These are phyloP conservation scores for Candida germanica DNA, from an alignment of 805 yeast genomes.

Conservation along the genomic window DNA sequence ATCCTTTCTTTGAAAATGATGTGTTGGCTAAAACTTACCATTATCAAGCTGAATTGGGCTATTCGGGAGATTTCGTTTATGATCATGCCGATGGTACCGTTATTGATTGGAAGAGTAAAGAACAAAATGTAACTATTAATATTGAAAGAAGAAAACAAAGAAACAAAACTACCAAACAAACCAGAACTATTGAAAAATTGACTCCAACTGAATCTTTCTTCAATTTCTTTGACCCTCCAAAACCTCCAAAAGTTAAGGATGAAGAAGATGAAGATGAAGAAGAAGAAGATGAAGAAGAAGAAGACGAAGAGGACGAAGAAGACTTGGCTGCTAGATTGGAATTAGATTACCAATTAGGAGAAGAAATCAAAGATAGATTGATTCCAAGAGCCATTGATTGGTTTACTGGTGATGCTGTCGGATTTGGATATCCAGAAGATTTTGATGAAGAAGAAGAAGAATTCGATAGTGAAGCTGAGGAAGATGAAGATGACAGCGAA, in stretches of 20 bases:
- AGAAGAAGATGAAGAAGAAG: conserved; percentile 49
- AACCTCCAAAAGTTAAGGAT: conserved; percentile 47
- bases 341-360: conserved; percentile 92
- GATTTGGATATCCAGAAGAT: conserved; percentile 56
- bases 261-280: conserved; percentile 51
- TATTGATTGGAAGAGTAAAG: conserved; percentile 80
- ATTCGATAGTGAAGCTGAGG: conserved; percentile 60
- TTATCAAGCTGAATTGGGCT: conserved; percentile 91
- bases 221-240: conserved; percentile 94
- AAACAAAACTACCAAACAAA: conserved; percentile 93
- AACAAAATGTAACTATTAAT: conserved; percentile 75
- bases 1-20: conserved; percentile 74
- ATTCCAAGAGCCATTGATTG: conserved; percentile 97
- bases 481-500: conserved; percentile 51
- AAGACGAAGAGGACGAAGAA: conserved; percentile 62
- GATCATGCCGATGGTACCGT: conserved; percentile 93
- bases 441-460: conserved; percentile 61
- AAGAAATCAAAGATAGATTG: conserved; percentile 91
- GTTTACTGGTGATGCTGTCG: conserved; percentile 97
- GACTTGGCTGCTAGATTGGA: conserved; percentile 84
- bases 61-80: conserved; percentile 93
- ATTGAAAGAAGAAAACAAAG: conserved; percentile 96
- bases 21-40: conserved; percentile 80
- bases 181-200: conserved; percentile 90
- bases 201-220: conserved; percentile 95